Evolutionary conservation across 2,329 filamentous ascomycete species (phyloP), one percentile per base, ranked within the genome.

Genomic region (Alternaria sp.): DNA sequence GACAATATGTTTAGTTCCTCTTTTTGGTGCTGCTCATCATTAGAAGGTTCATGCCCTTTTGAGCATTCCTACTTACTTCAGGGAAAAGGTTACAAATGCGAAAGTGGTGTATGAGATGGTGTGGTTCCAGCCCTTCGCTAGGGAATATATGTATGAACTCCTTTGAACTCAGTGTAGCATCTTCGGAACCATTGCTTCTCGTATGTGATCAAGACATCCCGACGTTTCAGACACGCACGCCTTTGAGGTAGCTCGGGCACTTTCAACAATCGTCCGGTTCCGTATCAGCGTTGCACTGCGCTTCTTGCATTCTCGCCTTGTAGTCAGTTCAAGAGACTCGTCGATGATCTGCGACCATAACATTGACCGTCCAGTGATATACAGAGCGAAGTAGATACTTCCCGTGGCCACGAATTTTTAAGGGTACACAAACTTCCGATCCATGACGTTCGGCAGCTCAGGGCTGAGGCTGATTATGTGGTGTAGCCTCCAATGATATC

Each of bases 171-270:
- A 57, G 43, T 26, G 53, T 51, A 54, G 52, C 56, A 59, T 49
- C 34, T 39, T 57, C 52, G 48, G 59, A 24, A 57, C 39, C 9
- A 22, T 38, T 22, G 49, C 36, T 63, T 60, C 51, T 65, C 60
- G 56, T 46, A 36, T 28, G 39, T 39, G 46, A 57, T 63, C 51
- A 52, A 60, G 22, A 26, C 26, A 34, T 51, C 24, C 51, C 51
- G 48, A 59, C 32, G 55, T 64, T 56, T 62, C 51, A 57, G 51
- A 62, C 36, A 41, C 44, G 48, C 62, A 64, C 43, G 34, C 11
- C 39, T 44, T 28, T n/a, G n/a, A 18, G 34, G n/a, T 7, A 36
- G 28, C 38, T 52, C 57, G 54, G 49, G 39, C 54, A 43, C 26
- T 43, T 20, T 51, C 16, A 14, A 52, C 24, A 38, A 49, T 39